A percentile compares a stretch with the other conserved stretches of the same genome.
Conservation (phyloP, 352 stramenopile species). For the Stramenopiles sp. region DNA sequence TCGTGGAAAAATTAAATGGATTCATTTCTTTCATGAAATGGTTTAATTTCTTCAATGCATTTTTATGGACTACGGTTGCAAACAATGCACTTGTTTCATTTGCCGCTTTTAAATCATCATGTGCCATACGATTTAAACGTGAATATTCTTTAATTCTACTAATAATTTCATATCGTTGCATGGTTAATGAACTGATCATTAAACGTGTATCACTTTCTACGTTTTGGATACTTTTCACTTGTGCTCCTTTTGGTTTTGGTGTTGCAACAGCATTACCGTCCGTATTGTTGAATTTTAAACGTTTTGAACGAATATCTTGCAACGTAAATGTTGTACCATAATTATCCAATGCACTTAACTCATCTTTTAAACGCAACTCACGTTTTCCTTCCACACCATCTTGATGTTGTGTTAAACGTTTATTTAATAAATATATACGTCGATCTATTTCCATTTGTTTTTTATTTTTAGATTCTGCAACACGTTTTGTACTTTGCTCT, state of each 20-base stretch:
- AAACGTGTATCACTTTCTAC: background rate
- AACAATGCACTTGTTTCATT: background rate
- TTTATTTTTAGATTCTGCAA: background rate
- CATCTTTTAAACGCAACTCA: background rate
- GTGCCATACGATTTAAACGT: background rate
- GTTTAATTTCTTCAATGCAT: background rate
- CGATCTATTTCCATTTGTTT: background rate
- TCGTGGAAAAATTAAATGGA: background rate
- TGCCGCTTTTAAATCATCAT: background rate
- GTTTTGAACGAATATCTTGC: background rate
- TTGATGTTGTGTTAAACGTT: background rate
- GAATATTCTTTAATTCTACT: slow-evolving; percentile 4
- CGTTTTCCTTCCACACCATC: background rate
- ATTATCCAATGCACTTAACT: background rate
- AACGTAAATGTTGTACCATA: slow-evolving; percentile 4
- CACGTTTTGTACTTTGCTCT: background rate
- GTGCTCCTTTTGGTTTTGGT: background rate
- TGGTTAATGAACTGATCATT: background rate
- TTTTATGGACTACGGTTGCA: background rate
- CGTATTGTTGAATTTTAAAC: background rate
- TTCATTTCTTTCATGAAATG: background rate
- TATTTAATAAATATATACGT: background rate
- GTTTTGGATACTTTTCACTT: background rate
- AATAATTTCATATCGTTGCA: slow-evolving; percentile 5
- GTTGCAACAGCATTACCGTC: background rate